phyloP scores from a whole-genome alignment of 2,329 filamentous ascomycete species.

The Fusarium sp. region DNA sequence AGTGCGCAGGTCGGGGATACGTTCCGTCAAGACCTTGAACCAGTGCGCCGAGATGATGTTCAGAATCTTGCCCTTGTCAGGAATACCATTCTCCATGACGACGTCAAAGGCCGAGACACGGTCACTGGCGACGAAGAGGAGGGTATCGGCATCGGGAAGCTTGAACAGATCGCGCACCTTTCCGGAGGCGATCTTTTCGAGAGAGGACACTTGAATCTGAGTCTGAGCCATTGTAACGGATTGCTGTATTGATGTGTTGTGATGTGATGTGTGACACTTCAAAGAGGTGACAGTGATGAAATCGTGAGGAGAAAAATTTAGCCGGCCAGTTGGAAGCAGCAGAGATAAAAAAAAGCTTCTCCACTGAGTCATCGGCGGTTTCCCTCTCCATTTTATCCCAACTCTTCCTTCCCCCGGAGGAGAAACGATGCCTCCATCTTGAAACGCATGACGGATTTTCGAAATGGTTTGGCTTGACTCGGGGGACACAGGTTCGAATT shows the following conservation, averaged over 20 bases:
- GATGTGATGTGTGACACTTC: constrained; percentile 13
- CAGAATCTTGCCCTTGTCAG: constrained; percentile 62
- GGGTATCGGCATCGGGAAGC: constrained; percentile 68
- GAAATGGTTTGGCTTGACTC: background rate
- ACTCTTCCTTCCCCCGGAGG: background rate
- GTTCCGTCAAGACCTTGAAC: constrained; percentile 58
- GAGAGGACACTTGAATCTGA: constrained; percentile 43
- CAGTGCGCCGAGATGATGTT: constrained; percentile 59
- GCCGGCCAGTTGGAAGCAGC: constrained; percentile 26
- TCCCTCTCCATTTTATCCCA: background rate
- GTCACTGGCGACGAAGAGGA: constrained; percentile 86
- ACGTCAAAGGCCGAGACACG: constrained; percentile 95
- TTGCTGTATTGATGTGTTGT: background rate
- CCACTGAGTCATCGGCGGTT: constrained; percentile 33
- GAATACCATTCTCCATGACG: constrained; percentile 70
- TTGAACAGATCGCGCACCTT: constrained; percentile 86
- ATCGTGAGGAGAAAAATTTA: constrained; percentile 39
- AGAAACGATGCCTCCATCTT: constrained; percentile 2
- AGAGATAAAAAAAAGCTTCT: constrained; percentile 26
- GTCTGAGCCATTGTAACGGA: constrained; percentile 29
- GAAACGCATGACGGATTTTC: background rate
- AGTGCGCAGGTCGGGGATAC: constrained; percentile 58
- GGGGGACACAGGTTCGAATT: background rate
- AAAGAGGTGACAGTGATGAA: constrained; percentile 28
- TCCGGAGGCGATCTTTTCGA: constrained; percentile 52